phyloP scores from a whole-genome alignment of 139 green algal genomes.

The Desmodesmus armatus region DNA sequence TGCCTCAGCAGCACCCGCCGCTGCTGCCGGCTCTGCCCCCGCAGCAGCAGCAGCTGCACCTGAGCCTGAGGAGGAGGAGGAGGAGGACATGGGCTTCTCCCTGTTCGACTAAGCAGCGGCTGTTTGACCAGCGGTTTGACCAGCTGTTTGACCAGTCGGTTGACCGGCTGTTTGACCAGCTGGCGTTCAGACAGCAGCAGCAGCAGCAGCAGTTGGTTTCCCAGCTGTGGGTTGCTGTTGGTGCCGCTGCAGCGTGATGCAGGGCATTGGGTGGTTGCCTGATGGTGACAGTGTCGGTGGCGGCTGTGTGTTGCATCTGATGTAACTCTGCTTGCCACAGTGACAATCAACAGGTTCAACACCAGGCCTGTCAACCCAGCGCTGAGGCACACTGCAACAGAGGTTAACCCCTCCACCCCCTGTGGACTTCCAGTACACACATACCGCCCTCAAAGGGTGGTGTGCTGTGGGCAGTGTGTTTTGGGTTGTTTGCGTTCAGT shows the following conservation, averaged over 20 bases:
- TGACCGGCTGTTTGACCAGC: not conserved
- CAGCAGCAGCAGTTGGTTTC: constrained; percentile 10
- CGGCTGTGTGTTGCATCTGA: too few relatives aligned
- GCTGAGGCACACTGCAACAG: too few relatives aligned
- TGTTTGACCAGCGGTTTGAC: not conserved
- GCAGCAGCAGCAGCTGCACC: constrained; percentile 56
- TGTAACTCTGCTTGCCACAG: too few relatives aligned
- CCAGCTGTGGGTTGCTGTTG: not conserved
- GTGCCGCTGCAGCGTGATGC: not conserved
- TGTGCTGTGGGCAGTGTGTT: too few relatives aligned
- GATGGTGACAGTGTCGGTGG: too few relatives aligned
- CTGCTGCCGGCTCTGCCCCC: constrained; percentile 47
- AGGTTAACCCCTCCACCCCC: too few relatives aligned
- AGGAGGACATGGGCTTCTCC: constrained; percentile 89
- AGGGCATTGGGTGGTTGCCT: not conserved
- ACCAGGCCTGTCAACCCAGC: too few relatives aligned
- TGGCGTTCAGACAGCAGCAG: not conserved
- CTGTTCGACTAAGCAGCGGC: constrained; percentile 75
- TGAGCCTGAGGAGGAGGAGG: constrained; percentile 80
- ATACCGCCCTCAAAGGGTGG: too few relatives aligned
- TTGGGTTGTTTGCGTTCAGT: too few relatives aligned
- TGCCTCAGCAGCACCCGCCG: constrained; percentile 63
- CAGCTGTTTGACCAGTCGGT: too few relatives aligned
- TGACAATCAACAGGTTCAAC: too few relatives aligned
- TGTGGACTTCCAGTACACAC: too few relatives aligned